Conservation (phyloP, 116 monocot genomes). For the Posidonia oceanica region DNA sequence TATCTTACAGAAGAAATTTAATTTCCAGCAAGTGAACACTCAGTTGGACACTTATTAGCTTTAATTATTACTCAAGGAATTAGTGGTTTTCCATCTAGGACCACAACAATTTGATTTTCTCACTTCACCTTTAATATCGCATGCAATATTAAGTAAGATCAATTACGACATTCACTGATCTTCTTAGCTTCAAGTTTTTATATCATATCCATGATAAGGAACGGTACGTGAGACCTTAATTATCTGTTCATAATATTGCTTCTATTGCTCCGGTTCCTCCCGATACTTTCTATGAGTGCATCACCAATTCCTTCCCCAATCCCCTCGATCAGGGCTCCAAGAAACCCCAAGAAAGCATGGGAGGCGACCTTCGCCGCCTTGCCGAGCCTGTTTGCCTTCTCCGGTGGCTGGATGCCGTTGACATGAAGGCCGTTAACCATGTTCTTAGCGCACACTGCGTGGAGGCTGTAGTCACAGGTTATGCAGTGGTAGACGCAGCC, state of each 20-base stretch:
- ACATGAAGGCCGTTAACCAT: slow-evolving; percentile 52
- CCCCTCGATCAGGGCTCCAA: slow-evolving; percentile 59
- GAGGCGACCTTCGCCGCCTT: slow-evolving; percentile 30
- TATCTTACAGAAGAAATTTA: too few species aligned
- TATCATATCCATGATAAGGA: too few species aligned
- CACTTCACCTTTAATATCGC: too few species aligned
- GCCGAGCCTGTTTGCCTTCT: slow-evolving; percentile 30
- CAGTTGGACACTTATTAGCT: too few species aligned
- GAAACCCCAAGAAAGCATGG: slow-evolving; percentile 32
- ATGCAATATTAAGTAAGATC: too few species aligned
- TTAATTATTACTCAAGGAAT: too few species aligned
- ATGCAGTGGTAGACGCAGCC: slow-evolving; percentile 35
- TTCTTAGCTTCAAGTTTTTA: too few species aligned
- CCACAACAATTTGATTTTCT: too few species aligned
- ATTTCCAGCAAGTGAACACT: too few species aligned
- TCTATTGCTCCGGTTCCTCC: slow-evolving; percentile 15
- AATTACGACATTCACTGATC: too few species aligned
- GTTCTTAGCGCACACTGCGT: slow-evolving; percentile 55
- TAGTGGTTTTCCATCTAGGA: too few species aligned
- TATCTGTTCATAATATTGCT: neutral
- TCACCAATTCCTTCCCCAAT: slow-evolving; percentile 71
- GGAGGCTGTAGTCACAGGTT: slow-evolving; percentile 38
- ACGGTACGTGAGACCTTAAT: too few species aligned
- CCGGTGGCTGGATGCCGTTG: slow-evolving; percentile 34
- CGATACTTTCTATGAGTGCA: slow-evolving; percentile 29